Evolutionary conservation across 495 filamentous ascomycete species (phyloP), one percentile per base, ranked within the genome.

Genomic region (Aspergillus bertholletiae): DNA sequence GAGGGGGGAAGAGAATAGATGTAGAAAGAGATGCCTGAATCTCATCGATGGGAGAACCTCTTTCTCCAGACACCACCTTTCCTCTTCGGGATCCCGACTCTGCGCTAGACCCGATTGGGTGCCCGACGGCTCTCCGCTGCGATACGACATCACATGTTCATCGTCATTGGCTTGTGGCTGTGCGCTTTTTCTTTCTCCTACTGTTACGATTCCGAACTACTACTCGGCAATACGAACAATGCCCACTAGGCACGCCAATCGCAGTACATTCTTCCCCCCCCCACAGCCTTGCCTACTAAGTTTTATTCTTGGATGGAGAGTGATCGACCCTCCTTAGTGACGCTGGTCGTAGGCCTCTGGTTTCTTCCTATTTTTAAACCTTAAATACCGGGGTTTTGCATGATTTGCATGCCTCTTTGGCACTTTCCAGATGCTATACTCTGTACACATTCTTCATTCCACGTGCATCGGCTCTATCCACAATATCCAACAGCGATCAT

Each of bases 91-190:
- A 53, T 53, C 50, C 50, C 50, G 50, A 53, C 50, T 49, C 24
- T n/a, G 20, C 50, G 18, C 50, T 53, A 53, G 45, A n/a, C 50
- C 39, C 6, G 35, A 43, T 53, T 45, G 50, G 50, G 50, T 53
- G 37, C 50, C 50, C 50, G 50, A 53, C 50, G 28, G 7, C 30
- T 7, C 5, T 18, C n/a, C 3, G 22, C 6, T 27, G 13, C 17
- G 18, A 39, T 41, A 30, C 8, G 34, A 26, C 23, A 8, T 13
- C 39, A 43, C 39, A 43, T 43, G 39, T 43, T 15, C 5, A 28
- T n/a, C n/a, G 26, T 4, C 8, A 28, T 4, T 28, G 26, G 5
- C 26, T 8, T 28, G 26, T 43, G 39, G 39, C 39, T 22, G 39
- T 43, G 18, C 34, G 4, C n/a, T n/a, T n/a, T n/a, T n/a, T n/a